phyloP scores from a whole-genome alignment of 2,329 filamentous ascomycete genomes.

The Penicillium capsulatum region DNA sequence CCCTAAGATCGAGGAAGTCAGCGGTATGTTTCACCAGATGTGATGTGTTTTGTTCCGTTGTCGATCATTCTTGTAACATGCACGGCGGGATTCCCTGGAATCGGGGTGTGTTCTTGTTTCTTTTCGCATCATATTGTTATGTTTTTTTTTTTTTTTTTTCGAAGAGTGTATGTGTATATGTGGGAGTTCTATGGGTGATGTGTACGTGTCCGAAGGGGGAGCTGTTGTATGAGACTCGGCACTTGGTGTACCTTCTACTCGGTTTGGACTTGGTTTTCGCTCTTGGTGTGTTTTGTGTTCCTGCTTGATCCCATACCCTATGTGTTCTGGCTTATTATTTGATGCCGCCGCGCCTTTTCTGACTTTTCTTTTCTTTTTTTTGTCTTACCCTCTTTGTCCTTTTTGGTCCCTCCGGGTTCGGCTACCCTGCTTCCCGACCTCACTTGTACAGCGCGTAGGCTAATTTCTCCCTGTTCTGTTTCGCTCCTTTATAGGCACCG shows the following conservation, averaged over 20 bases:
- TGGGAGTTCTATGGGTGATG: slow-evolving; percentile 10
- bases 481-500: slow-evolving; percentile 34
- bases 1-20: slow-evolving; percentile 64
- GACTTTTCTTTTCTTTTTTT: not conserved
- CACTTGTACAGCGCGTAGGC: slow-evolving; percentile 45
- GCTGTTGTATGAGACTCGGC: slow-evolving; percentile 11
- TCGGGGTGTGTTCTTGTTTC: not conserved
- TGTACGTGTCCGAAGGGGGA: slow-evolving; percentile 6
- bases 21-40: slow-evolving; percentile 98
- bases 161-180: slow-evolving; percentile 15
- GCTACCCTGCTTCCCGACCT: slow-evolving; percentile 24
- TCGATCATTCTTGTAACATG: slow-evolving; percentile 12
- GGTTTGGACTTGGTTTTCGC: slow-evolving; percentile 17
- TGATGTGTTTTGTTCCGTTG: slow-evolving; percentile 47
- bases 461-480: slow-evolving; percentile 32
- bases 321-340: slow-evolving; percentile 22
- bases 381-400: slow-evolving; percentile 18
- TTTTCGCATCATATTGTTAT: slow-evolving; percentile 1
- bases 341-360: slow-evolving; percentile 17
- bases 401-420: slow-evolving; percentile 3
- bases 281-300: slow-evolving; percentile 3
- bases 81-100: slow-evolving; percentile 14
- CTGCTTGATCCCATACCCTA: slow-evolving; percentile 23
- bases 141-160: slow-evolving; percentile 3
- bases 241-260: slow-evolving; percentile 32